phyloP scores from a whole-genome alignment of 768 basidiomycete species.

The Hysterangium stoloniferum region DNA sequence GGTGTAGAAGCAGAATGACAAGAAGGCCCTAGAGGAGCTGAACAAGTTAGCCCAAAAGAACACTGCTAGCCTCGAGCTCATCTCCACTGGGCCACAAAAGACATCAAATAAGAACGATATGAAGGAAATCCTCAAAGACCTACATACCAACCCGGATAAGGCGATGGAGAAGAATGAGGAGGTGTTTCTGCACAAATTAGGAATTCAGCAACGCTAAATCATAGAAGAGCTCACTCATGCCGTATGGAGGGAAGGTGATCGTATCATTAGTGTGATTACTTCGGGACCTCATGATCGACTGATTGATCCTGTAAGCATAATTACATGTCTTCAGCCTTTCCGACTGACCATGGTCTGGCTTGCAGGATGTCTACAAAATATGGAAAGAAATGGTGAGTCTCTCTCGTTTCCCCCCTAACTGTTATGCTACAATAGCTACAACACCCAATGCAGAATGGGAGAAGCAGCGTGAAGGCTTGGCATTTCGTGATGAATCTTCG shows the following conservation, averaged over 20 bases:
- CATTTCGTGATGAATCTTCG: slow-evolving; percentile 23
- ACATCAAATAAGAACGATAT: background rate
- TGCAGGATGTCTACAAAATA: background rate
- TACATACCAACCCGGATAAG: slow-evolving; percentile 12
- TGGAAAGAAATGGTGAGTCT: slow-evolving; percentile 11
- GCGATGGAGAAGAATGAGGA: slow-evolving; percentile 32
- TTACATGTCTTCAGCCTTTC: background rate
- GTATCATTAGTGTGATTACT: slow-evolving; percentile 32
- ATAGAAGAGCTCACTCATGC: slow-evolving; percentile 22
- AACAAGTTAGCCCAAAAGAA: too few species aligned
- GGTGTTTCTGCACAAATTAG: slow-evolving; percentile 39
- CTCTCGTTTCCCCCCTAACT: background rate
- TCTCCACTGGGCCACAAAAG: too few species aligned
- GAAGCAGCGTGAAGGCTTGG: slow-evolving; percentile 21
- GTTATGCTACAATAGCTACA: too few species aligned
- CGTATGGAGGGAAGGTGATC: slow-evolving; percentile 27
- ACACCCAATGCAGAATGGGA: slow-evolving; percentile 14
- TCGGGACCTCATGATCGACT: slow-evolving; percentile 40
- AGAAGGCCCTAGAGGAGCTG: too few species aligned
- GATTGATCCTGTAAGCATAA: slow-evolving; percentile 27
- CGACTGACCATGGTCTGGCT: too few species aligned
- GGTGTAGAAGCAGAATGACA: background rate
- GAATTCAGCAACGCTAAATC: slow-evolving; percentile 35
- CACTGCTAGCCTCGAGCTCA: too few species aligned
- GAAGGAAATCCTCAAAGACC: slow-evolving; percentile 12